phyloP scores from a whole-genome alignment of 2,329 filamentous ascomycete genomes.

The Claviceps maximensis region DNA sequence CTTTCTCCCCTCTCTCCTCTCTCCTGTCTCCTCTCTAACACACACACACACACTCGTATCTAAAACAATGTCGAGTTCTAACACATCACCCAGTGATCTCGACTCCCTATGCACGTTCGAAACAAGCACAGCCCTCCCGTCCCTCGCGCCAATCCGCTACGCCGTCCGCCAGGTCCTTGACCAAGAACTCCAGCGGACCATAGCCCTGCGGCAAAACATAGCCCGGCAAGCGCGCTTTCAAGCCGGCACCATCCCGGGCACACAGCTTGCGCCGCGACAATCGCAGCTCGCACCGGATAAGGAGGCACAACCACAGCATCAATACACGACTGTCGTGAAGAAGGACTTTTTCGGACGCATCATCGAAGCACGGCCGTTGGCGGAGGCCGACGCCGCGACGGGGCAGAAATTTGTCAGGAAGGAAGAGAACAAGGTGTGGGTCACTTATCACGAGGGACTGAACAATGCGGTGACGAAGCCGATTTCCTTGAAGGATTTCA shows the following conservation, averaged over 20 bases:
- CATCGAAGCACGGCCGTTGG: conserved; percentile 32
- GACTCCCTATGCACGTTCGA: conserved; percentile 67
- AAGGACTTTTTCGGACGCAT: conserved; percentile 78
- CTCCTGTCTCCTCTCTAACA: no score
- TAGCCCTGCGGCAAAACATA: conserved; percentile 50
- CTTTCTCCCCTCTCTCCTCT: no score
- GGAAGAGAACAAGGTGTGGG: conserved; percentile 57
- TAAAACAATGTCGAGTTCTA: no score
- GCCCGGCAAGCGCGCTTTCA: conserved; percentile 52
- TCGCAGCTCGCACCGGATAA: conserved; percentile 9
- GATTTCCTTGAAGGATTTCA: conserved; percentile 65
- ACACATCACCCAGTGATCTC: conserved; percentile 37
- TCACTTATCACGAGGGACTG: conserved; percentile 79
- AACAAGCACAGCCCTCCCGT: conserved; percentile 44
- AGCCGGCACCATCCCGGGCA: conserved; percentile 28
- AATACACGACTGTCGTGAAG: conserved; percentile 34
- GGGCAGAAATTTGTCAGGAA: conserved; percentile 21
- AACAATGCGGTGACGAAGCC: conserved; percentile 89
- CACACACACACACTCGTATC: no score
- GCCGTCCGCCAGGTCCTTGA: conserved; percentile 88
- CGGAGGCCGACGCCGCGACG: conserved; percentile 28
- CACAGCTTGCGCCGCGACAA: neutral
- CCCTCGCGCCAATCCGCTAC: conserved; percentile 67
- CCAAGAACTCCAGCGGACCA: conserved; percentile 71
- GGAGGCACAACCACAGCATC: neutral